phyloP scores from a whole-genome alignment of 2,329 filamentous ascomycete species.

The Colletotrichum orchidophilum region DNA sequence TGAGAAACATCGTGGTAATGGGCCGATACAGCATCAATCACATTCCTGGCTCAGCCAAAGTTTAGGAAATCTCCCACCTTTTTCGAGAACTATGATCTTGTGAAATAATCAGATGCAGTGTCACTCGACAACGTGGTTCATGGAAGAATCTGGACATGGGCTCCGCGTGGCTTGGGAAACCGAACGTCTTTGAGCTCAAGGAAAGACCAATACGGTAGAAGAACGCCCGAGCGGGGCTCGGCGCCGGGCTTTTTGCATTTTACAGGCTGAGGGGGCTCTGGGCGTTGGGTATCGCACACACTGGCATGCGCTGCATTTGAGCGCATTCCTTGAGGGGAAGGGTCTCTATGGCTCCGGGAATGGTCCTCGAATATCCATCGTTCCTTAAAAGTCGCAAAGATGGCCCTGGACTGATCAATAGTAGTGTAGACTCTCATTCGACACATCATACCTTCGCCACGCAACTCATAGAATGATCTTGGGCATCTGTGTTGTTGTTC shows the following conservation, averaged over 20 bases:
- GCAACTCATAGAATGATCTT: background rate
- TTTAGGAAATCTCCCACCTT: background rate
- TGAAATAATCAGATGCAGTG: background rate
- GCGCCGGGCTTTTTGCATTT: background rate
- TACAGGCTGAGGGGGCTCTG: background rate
- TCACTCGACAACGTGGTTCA: background rate
- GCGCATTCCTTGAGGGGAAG: background rate
- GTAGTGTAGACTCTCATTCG: no score
- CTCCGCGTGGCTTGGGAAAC: slow-evolving; percentile 11
- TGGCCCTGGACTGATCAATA: background rate
- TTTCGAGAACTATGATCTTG: background rate
- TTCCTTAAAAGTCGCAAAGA: no score
- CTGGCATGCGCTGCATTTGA: background rate
- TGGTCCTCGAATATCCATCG: no score
- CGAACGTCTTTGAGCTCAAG: background rate
- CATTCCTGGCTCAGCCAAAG: background rate
- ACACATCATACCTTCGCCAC: background rate
- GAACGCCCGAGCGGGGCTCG: background rate
- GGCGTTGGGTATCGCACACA: background rate
- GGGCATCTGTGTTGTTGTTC: background rate
- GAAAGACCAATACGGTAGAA: background rate
- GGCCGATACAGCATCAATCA: background rate
- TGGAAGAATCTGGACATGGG: background rate
- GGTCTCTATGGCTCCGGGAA: background rate
- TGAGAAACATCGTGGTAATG: background rate